Conservation (phyloP, 768 basidiomycete genomes). For the Antrodiella citrinella region DNA sequence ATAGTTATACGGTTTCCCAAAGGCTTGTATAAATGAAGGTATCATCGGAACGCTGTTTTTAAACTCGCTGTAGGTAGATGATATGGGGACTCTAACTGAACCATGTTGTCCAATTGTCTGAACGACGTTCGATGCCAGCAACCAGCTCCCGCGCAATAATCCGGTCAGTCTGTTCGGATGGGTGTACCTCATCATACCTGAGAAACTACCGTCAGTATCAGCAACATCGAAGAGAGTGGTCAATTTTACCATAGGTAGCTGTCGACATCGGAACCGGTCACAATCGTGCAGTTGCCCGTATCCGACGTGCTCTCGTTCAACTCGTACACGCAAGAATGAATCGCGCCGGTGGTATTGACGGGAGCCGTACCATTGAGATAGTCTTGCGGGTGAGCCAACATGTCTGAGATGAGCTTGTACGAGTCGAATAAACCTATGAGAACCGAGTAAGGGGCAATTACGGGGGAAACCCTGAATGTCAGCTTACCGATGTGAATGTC, state of each 20-base stretch:
- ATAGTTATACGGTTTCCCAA: too few species aligned
- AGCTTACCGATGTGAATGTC: slow-evolving; percentile 50
- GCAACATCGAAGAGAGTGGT: not conserved
- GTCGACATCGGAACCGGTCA: slow-evolving; percentile 38
- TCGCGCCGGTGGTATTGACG: slow-evolving; percentile 46
- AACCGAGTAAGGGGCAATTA: too few species aligned
- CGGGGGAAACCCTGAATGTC: too few species aligned
- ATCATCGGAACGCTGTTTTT: too few species aligned
- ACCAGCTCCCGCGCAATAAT: slow-evolving; percentile 44
- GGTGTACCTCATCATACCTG: slow-evolving; percentile 48
- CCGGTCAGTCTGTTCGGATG: slow-evolving; percentile 49
- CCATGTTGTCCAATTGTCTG: slow-evolving; percentile 41
- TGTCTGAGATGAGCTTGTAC: slow-evolving; percentile 51
- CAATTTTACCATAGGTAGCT: slow-evolving; percentile 48
- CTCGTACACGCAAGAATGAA: slow-evolving; percentile 40
- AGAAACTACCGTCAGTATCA: not conserved
- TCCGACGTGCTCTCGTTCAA: slow-evolving; percentile 21
- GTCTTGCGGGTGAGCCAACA: slow-evolving; percentile 37
- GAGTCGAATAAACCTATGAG: slow-evolving; percentile 53
- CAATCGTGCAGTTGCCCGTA: slow-evolving; percentile 26
- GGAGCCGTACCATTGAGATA: slow-evolving; percentile 63
- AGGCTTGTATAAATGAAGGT: too few species aligned
- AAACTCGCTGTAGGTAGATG: too few species aligned
- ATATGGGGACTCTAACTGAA: slow-evolving; percentile 29
- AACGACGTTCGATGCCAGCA: slow-evolving; percentile 32